phyloP scores from a whole-genome alignment of 257 asterid genomes.

The Fraxinus pennsylvanica region DNA sequence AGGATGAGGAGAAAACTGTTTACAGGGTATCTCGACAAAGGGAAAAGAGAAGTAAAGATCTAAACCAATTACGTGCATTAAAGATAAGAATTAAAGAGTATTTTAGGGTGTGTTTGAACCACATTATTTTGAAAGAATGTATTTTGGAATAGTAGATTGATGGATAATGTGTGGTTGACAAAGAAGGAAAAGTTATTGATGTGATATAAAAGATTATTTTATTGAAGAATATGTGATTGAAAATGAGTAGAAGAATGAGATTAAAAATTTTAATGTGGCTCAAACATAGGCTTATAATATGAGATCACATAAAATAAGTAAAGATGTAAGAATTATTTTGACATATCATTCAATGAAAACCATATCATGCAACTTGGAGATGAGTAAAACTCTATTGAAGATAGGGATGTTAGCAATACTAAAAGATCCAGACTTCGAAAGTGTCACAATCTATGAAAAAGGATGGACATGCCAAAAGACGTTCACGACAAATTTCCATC shows the following conservation, averaged over 20 bases:
- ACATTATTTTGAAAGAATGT: no score
- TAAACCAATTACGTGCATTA: neutral
- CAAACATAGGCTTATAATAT: no score
- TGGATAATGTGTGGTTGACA: no score
- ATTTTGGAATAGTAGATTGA: no score
- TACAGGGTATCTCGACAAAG: neutral
- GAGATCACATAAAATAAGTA: neutral
- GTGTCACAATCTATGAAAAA: neutral
- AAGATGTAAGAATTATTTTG: neutral
- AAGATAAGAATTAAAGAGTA: neutral
- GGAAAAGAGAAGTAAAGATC: neutral
- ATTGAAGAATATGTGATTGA: no score
- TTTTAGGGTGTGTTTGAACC: no score
- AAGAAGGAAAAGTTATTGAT: no score
- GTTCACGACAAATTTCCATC: neutral
- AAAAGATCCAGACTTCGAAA: neutral
- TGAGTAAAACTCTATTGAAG: neutral
- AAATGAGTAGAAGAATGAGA: no score
- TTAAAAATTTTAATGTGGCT: no score
- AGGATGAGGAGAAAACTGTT: neutral
- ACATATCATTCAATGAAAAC: neutral
- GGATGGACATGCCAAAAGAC: neutral
- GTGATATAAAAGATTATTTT: no score
- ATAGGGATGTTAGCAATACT: neutral
- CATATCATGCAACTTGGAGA: neutral